Percentiles rank a stretch among this genome's conserved stretches.
Conservation (phyloP, 441 rosid species). For the Populus hybrid region DNA sequence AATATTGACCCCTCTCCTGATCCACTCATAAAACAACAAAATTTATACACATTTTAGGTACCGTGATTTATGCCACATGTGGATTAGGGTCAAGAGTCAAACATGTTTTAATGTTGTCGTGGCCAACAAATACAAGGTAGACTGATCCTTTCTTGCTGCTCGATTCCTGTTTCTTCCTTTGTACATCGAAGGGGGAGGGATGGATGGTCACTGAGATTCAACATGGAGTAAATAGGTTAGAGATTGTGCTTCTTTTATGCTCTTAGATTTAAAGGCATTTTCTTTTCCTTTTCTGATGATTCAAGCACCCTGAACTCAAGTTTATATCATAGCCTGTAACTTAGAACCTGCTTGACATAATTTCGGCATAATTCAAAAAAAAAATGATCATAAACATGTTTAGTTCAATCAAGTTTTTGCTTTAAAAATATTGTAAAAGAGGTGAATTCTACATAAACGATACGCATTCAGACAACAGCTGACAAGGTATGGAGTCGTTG, state of each 20-base stretch:
- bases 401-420: too few relatives aligned
- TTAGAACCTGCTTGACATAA: neutral
- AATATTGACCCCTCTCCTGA: neutral
- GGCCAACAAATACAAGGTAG: neutral
- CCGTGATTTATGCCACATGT: constrained; percentile 22
- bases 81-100: constrained; percentile 1
- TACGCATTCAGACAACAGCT: neutral
- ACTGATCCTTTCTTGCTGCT: neutral
- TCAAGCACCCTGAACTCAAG: too few relatives aligned
- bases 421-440: neutral
- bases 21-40: neutral
- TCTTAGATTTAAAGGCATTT: too few relatives aligned
- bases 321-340: too few relatives aligned
- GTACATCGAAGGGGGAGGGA: too few relatives aligned
- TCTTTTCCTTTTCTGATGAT: too few relatives aligned
- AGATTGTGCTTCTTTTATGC: too few relatives aligned
- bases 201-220: too few relatives aligned
- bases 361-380: too few relatives aligned
- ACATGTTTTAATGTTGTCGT: neutral
- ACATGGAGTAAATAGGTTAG: too few relatives aligned
- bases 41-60: neutral
- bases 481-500: neutral
- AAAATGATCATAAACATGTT: too few relatives aligned
- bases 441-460: neutral
- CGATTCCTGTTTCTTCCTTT: neutral